Base-by-base conservation (phyloP, 805 yeast species). In the Saturnispora gosingensis region DNA sequence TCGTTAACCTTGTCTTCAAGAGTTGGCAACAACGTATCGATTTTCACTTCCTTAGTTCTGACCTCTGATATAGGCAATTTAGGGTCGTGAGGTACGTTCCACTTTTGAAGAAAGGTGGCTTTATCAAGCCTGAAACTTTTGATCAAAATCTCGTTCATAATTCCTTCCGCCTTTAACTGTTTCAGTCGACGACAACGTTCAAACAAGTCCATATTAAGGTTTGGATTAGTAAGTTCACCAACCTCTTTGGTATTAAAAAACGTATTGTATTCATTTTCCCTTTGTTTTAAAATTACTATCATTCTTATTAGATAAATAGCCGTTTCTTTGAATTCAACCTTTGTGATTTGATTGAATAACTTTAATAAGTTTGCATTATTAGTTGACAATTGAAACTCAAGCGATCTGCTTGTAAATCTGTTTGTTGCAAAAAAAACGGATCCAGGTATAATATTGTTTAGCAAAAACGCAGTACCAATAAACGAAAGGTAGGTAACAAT, bases 391-490 rank as follows among this genome's bases (percentile, higher is more conserved):
- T 25, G 22, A 3, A 16, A 3, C 3, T 16, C 3, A 49, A 53
- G 39, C 6, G 45, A 49, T 9, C 49, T 25, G 2, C 58, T 56
- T 3, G 42, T 20, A 44, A 55, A 55, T 9, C 30, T 43, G 30
- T 42, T 54, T 7, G 49, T 28, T 5, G 56, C 46, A 28, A 54
- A 45, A 16, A 43, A 27, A n/a, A 48, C 15, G 10, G 45, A 44
- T 6, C 47, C 46, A 15, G 56, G 58, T 24, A 55, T 36, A 3
- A 54, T 43, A 25, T 43, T 35, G 3, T 43, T 34, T n/a, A 55
- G 34, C 20, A 45, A 11, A 28, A 15, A 15, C 3, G 42, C 53
- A 9, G 50, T 25, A 13, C 53, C 34, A 34, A 51, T 34, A 40
- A 27, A 55, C 6, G 39, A 13, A 10, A 51, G 20, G 13, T 42